Evolutionary conservation across 129 eudicot species (phyloP).

Genomic region (Apium graveolens): DNA sequence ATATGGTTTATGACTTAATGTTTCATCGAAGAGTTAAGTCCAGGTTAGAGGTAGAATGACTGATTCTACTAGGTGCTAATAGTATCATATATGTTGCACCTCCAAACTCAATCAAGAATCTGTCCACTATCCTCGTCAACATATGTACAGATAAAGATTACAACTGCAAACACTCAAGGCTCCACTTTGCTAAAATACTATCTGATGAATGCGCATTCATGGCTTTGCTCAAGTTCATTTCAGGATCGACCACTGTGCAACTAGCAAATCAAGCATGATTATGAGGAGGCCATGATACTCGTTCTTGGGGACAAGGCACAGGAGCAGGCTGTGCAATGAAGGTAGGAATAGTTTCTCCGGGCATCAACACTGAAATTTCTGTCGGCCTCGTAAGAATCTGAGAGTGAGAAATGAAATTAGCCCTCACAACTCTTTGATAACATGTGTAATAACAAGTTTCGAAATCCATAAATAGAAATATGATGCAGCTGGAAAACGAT

Average conservation of each 20-base stretch:
- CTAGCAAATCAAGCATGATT: slow-evolving; percentile 9
- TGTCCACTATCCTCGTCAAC: neutral
- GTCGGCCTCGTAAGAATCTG: slow-evolving; percentile 50
- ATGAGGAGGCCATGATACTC: slow-evolving; percentile 56
- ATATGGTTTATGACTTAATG: too few species aligned
- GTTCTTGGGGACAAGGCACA: slow-evolving; percentile 63
- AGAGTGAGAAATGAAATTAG: slow-evolving; percentile 17
- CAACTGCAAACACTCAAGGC: neutral
- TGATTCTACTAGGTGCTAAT: too few species aligned
- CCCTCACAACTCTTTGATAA: neutral
- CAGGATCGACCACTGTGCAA: neutral
- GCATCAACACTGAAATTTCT: slow-evolving; percentile 84
- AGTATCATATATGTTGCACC: neutral
- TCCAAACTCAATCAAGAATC: neutral
- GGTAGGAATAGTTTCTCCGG: slow-evolving; percentile 73
- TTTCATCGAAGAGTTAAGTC: too few species aligned
- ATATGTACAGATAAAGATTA: slow-evolving; percentile 5
- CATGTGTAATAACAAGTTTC: neutral
- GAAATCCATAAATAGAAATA: too few species aligned
- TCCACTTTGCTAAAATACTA: neutral
- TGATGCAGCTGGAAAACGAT: neutral
- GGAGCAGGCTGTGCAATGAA: slow-evolving; percentile 93
- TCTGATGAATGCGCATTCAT: neutral
- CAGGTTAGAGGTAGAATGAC: too few species aligned
- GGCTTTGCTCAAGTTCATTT: neutral